Evolutionary conservation across 805 yeast genomes (phyloP).

Genomic region (Saturnispora serradocipensis): DNA sequence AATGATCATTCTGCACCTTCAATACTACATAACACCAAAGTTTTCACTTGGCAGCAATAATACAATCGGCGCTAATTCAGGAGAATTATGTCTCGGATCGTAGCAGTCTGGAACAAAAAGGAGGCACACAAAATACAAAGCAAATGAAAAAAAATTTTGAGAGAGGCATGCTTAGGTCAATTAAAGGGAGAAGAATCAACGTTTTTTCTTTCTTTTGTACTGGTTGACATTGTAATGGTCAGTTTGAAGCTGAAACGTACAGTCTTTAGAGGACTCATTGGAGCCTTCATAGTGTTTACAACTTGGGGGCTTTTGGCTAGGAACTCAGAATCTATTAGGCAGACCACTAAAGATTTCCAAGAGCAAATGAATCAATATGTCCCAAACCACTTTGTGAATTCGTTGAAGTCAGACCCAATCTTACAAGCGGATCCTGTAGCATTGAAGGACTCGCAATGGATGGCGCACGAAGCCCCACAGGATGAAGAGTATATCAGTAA

Average conservation of each 20-base stretch:
- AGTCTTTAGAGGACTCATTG: background rate
- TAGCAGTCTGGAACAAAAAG: background rate
- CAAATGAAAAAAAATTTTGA: background rate
- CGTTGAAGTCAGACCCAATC: background rate
- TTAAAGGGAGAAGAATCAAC: background rate
- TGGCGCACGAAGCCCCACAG: background rate
- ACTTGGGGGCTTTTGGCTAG: background rate
- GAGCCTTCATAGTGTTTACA: background rate
- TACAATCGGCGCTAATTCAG: background rate
- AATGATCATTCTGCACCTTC: too few relatives aligned
- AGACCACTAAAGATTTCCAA: background rate
- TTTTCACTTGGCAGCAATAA: background rate
- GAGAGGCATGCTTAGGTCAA: background rate
- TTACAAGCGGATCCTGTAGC: background rate
- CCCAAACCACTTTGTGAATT: slow-evolving; percentile 1
- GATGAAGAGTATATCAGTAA: background rate
- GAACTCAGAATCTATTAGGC: background rate
- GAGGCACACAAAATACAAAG: background rate
- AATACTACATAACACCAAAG: background rate
- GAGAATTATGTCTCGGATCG: background rate
- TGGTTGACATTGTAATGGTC: background rate
- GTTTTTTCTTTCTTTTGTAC: background rate
- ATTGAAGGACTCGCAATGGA: background rate
- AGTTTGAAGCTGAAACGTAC: background rate
- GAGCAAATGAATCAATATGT: background rate